Percentiles rank a stretch among this genome's conserved stretches.
phyloP scores from a whole-genome alignment of 2,329 filamentous ascomycete species.

The Colletotrichum sp. region DNA sequence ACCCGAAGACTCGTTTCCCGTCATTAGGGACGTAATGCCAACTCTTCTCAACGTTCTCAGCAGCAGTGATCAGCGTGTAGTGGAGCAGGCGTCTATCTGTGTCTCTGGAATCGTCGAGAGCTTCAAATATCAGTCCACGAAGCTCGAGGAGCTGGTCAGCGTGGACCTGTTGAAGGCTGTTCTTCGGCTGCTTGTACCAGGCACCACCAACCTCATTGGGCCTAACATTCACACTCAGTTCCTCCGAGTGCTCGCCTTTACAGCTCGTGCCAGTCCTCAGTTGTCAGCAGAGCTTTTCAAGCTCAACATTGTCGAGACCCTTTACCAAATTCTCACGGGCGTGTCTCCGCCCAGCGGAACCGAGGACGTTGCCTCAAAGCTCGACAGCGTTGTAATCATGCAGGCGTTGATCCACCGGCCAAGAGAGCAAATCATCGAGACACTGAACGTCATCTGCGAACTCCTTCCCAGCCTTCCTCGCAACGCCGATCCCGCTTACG shows the following conservation, averaged over 20 bases:
- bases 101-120: slow-evolving; percentile 97
- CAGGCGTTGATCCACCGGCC: slow-evolving; percentile 96
- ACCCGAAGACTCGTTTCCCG: slow-evolving; percentile 88
- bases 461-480: slow-evolving; percentile 78
- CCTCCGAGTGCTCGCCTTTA: slow-evolving; percentile 87
- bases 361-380: slow-evolving; percentile 80
- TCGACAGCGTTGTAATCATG: slow-evolving; percentile 98
- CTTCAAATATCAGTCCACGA: slow-evolving; percentile 86
- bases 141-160: slow-evolving; percentile 91
- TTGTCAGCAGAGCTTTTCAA: slow-evolving; percentile 91
- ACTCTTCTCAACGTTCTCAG: slow-evolving; percentile 88
- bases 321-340: slow-evolving; percentile 96
- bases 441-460: slow-evolving; percentile 96
- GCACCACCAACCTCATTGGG: slow-evolving; percentile 93
- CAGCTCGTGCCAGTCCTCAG: slow-evolving; percentile 84
- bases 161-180: slow-evolving; percentile 85
- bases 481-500: slow-evolving; percentile 46
- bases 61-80: slow-evolving; percentile 94
- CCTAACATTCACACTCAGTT: slow-evolving; percentile 97
- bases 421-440: slow-evolving; percentile 95
- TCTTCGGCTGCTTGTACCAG: slow-evolving; percentile 85
- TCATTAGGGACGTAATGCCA: slow-evolving; percentile 95
- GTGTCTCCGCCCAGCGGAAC: slow-evolving; percentile 86
- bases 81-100: slow-evolving; percentile 95
- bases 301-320: slow-evolving; percentile 94